Base-by-base conservation (phyloP, 257 asterid genomes). In the Solanum arcanum region DNA sequence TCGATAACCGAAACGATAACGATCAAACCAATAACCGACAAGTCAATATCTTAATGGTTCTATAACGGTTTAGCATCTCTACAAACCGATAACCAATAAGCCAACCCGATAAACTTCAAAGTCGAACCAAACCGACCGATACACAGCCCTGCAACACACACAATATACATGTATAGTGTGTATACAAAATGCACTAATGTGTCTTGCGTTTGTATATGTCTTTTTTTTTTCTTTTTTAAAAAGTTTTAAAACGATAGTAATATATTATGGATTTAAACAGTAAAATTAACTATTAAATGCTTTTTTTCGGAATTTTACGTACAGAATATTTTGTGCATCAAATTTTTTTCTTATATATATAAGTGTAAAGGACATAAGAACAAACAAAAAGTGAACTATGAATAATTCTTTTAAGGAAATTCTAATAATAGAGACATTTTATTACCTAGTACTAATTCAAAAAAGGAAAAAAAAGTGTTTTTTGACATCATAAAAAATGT, bases 311-410 rank as follows among this genome's bases (percentile, higher is more conserved):
- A 27, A 6, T 0, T 7, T 2, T 62, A 4, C 7, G 0, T 62
- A 29, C 1, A 52, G 1, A 52, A 52, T 52, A 1, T 6, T 49
- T 49, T 59, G 66, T 20, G 11, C 12, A 8, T 56, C 25, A 60
- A 21, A 0, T 23, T 60, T 0, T 10, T 4, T 60, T 31, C 33
- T 31, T 31, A 3, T 21, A 3, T 46, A 12, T 56, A 56, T 23
- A 62, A 10, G 11, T 62, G 5, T 76, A n/a, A 78, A 1, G 15
- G 27, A 14, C 4, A 8, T 25, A n/a, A 62, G 16, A 84, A 39
- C 60, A 84, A 84, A 84, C 42, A 15, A 60, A 70, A 88, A 41
- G 87, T 86, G 29, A 76, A 44, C 62, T n/a, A 81, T 73, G 81
- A 56, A 73, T 27, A 18, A 21, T 29, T 12, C n/a, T 27, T n/a